Evolutionary conservation across 768 basidiomycete genomes (phyloP).

Genomic region (Piloderma croceum): DNA sequence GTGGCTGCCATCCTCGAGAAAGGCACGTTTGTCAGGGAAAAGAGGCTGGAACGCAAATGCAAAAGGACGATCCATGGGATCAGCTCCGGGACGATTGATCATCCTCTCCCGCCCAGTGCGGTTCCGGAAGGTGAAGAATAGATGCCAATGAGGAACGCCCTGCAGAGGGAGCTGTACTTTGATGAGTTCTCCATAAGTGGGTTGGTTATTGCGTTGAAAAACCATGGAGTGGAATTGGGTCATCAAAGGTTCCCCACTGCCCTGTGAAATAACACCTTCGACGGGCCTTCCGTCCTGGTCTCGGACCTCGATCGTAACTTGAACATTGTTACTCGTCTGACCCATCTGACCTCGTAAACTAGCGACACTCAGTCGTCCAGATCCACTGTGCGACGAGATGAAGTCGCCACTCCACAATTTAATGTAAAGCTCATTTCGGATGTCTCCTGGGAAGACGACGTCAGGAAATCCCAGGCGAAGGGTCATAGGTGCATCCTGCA

Average conservation of each 20-base stretch:
- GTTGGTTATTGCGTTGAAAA: slow-evolving; percentile 80
- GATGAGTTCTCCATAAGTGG: slow-evolving; percentile 90
- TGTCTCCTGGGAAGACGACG: slow-evolving; percentile 87
- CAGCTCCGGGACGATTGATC: slow-evolving; percentile 30
- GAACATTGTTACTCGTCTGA: slow-evolving; percentile 61
- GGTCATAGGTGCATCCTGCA: slow-evolving; percentile 78
- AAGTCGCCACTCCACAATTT: slow-evolving; percentile 96
- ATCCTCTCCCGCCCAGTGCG: slow-evolving; percentile 49
- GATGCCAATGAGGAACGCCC: slow-evolving; percentile 72
- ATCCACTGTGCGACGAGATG: slow-evolving; percentile 41
- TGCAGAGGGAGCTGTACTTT: slow-evolving; percentile 74
- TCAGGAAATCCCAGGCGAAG: slow-evolving; percentile 91
- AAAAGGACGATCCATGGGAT: slow-evolving; percentile 66
- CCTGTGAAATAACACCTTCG: slow-evolving; percentile 71
- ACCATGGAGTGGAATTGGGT: slow-evolving; percentile 87
- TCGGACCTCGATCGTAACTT: slow-evolving; percentile 87
- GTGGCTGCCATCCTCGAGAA: slow-evolving; percentile 88
- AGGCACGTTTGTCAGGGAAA: slow-evolving; percentile 67
- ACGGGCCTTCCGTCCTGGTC: slow-evolving; percentile 63
- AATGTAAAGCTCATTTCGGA: slow-evolving; percentile 93
- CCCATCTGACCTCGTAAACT: slow-evolving; percentile 53
- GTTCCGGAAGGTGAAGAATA: slow-evolving; percentile 92
- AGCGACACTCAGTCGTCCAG: slow-evolving; percentile 53
- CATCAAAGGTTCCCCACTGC: slow-evolving; percentile 78
- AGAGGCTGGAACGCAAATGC: slow-evolving; percentile 92